Evolutionary conservation across 192 early-diverging fungal genomes (phyloP).

Genomic region (Coemansia sp.): DNA sequence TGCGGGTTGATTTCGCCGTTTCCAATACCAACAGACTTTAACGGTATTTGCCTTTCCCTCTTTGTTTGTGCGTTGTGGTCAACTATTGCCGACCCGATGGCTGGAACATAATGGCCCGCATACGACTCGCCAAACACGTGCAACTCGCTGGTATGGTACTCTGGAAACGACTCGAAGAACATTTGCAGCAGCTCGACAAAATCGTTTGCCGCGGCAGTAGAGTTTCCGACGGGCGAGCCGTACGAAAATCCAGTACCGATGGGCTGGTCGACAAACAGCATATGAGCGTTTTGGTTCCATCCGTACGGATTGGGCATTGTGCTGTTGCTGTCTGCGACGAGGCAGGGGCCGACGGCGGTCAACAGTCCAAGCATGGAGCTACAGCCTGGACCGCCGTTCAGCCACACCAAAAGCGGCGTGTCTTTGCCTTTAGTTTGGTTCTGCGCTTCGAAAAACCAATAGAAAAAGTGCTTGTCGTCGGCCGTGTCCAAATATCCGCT

Average conservation of each 20-base stretch:
- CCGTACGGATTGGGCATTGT: constrained; percentile 70
- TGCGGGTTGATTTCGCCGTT: constrained; percentile 86
- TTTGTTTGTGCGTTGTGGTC: constrained; percentile 55
- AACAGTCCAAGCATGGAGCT: constrained; percentile 68
- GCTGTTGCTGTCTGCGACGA: constrained; percentile 64
- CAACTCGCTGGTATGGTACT: constrained; percentile 72
- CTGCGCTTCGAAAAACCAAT: constrained; percentile 94
- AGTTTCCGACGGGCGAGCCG: constrained; percentile 62
- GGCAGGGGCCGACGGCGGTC: constrained; percentile 82
- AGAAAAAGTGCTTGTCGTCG: constrained; percentile 78
- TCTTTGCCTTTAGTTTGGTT: constrained; percentile 33
- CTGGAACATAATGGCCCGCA: constrained; percentile 90
- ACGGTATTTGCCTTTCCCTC: constrained; percentile 24
- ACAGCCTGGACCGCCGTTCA: constrained; percentile 87
- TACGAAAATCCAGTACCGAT: constrained; percentile 88
- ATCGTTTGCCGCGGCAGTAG: constrained; percentile 73
- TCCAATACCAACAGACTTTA: constrained; percentile 76
- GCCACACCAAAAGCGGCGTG: constrained; percentile 73
- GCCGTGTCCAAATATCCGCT: constrained; percentile 71
- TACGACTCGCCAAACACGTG: constrained; percentile 87
- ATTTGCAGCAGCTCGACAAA: constrained; percentile 86
- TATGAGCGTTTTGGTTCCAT: constrained; percentile 87
- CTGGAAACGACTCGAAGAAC: constrained; percentile 74
- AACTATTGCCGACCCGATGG: constrained; percentile 72
- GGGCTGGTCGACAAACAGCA: constrained; percentile 83